Base-by-base conservation (phyloP, 768 basidiomycete genomes). In the Tephrocybe sp. region DNA sequence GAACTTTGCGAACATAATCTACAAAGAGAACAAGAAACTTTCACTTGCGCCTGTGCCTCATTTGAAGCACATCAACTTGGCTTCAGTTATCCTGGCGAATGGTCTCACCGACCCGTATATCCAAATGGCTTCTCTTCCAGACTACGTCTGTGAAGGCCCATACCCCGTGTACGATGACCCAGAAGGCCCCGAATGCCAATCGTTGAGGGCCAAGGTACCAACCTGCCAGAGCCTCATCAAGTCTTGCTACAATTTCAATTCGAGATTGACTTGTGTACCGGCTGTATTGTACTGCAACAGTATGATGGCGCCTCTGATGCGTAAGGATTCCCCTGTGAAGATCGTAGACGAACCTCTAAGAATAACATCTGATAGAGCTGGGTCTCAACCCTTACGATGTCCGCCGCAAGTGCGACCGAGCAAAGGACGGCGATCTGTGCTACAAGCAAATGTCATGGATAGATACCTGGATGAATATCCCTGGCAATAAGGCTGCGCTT, bases 311-410 rank as follows among this genome's bases (percentile, higher is more conserved):
- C 84, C 88, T 16, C 70, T 94, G 15, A 78, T 85, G 64, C 78
- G 87, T 88, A 60, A 45, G 84, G 40, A 13, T 27, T 8, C 54
- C 27, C 2, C 34, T 27, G 30, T 13, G 7, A 12, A 23, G 49
- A 24, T 12, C 49, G 37, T 29, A 15, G 33, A 34, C 6, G 16
- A 4, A 5, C 33, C n/a, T 23, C 22, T 34, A 50, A 42, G 39
- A 13, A 34, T 27, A 19, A 33, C 39, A 30, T 25, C 27, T 29
- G 7, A 9, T 52, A 87, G 83, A 82, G 63, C 70, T 75, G n/a
- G 88, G 87, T 2, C 64, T 86, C 41, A 98, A 97, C 69, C 84
- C 90, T 8, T 98, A 97, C 66, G 94, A 97, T 59, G 87, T 90
- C 3, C 83, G 92, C 53, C 70, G 65, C 48, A 75, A 71, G 54